A percentile compares a stretch with the other conserved stretches of the same genome.
These are phyloP conservation scores for Colletotrichum lentis DNA, from an alignment of 2,329 filamentous ascomycete species.

Conservation along the genomic window DNA sequence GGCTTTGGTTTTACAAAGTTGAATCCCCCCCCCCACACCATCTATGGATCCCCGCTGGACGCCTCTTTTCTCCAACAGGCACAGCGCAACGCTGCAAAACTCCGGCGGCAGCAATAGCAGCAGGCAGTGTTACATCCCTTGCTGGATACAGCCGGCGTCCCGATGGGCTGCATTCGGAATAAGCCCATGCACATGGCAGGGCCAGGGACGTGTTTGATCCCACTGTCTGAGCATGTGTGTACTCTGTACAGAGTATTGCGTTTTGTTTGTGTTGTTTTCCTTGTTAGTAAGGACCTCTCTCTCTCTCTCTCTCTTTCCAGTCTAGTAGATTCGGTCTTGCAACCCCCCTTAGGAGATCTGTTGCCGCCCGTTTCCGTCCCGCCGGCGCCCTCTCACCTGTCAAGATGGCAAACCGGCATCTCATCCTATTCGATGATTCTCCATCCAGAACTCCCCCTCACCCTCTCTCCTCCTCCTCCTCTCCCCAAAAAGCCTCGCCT, in stretches of 20 bases:
- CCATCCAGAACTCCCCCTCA: background rate
- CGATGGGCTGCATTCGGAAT: conserved; percentile 10
- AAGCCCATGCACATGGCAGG: conserved; percentile 7
- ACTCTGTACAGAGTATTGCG: no score
- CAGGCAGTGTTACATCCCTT: conserved; percentile 20
- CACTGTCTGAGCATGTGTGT: no score
- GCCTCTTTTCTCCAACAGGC: conserved; percentile 31
- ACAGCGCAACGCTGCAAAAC: background rate
- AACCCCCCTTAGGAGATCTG: background rate
- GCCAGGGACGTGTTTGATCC: background rate
- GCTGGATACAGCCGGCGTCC: background rate
- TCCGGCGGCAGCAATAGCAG: no score
- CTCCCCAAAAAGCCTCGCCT: conserved; percentile 5
- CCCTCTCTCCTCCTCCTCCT: no score
- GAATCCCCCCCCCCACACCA: conserved; percentile 4
- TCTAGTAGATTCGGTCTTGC: background rate
- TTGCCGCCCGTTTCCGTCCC: background rate
- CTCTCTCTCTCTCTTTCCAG: background rate
- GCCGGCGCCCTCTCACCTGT: background rate
- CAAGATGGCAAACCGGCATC: conserved; percentile 12
- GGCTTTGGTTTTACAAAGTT: no score
- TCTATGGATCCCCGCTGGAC: conserved; percentile 1
- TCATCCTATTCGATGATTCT: conserved; percentile 18
- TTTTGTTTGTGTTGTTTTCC: background rate
- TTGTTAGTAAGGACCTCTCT: background rate